Evolutionary conservation across 176 grass and related monocot species (phyloP).

Genomic region (sorghum (Sorghum bicolor)): DNA sequence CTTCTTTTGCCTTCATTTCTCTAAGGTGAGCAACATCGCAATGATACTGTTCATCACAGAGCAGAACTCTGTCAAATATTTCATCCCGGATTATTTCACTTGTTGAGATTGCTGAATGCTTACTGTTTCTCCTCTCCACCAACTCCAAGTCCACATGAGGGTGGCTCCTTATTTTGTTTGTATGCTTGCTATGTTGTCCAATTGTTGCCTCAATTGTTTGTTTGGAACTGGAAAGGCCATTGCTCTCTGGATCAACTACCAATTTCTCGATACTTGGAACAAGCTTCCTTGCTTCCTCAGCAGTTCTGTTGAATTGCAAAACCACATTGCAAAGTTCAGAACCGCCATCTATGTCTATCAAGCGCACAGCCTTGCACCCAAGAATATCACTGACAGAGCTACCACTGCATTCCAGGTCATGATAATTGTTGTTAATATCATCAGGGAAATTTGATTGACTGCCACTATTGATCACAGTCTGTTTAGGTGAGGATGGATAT

Average conservation of each 20-base stretch:
- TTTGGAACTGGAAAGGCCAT: not conserved
- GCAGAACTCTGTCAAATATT: slow-evolving; percentile 51
- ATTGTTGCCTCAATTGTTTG: not conserved
- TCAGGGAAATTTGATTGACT: not conserved
- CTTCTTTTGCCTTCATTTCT: slow-evolving; percentile 36
- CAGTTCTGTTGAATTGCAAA: slow-evolving; percentile 24
- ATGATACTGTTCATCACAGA: not conserved
- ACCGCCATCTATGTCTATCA: not conserved
- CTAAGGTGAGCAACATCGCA: slow-evolving; percentile 13
- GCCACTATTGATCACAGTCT: not conserved
- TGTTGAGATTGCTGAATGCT: slow-evolving; percentile 43
- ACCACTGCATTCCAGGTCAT: not conserved
- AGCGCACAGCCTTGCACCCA: not conserved
- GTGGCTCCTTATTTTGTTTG: not conserved
- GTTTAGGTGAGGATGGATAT: slow-evolving; percentile 15
- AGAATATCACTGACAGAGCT: not conserved
- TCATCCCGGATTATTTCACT: slow-evolving; percentile 38
- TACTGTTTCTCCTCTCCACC: slow-evolving; percentile 31
- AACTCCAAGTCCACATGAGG: slow-evolving; percentile 27
- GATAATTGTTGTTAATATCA: not conserved
- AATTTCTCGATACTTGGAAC: slow-evolving; percentile 43
- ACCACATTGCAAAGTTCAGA: not conserved
- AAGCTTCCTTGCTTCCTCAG: slow-evolving; percentile 43
- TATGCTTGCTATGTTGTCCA: slow-evolving; percentile 1
- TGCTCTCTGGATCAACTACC: slow-evolving; percentile 13